phyloP scores from a whole-genome alignment of 1,139 yeast species.

The Torulaspora pretoriensis region DNA sequence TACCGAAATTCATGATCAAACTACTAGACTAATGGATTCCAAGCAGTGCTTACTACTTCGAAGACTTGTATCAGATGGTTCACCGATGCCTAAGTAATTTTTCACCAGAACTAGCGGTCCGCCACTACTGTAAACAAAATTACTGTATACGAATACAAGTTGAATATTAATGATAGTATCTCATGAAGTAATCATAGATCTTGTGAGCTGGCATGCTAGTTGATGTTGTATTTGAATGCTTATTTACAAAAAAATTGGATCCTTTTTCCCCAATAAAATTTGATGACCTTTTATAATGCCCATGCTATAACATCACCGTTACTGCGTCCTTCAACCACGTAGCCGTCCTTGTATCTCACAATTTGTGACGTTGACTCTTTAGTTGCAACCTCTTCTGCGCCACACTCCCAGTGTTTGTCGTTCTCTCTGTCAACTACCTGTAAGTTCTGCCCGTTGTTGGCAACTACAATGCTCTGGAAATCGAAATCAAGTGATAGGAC shows the following conservation, averaged over 20 bases:
- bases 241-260: slow-evolving; percentile 8
- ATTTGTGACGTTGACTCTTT: slow-evolving; percentile 37
- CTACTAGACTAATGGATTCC: not conserved
- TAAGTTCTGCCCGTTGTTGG: slow-evolving; percentile 47
- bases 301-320: slow-evolving; percentile 58
- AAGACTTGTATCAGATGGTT: not conserved
- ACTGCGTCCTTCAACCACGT: slow-evolving; percentile 56
- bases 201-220: not conserved
- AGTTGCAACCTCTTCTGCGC: slow-evolving; percentile 38
- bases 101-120: not conserved
- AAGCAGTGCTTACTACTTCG: not conserved
- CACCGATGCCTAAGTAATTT: slow-evolving; percentile 6
- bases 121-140: slow-evolving; percentile 1
- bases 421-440: slow-evolving; percentile 54
- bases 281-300: slow-evolving; percentile 40
- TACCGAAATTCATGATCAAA: slow-evolving; percentile 69
- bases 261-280: not conserved
- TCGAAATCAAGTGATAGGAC: slow-evolving; percentile 55
- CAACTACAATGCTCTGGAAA: slow-evolving; percentile 47
- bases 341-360: slow-evolving; percentile 55
- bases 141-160: slow-evolving; percentile 1
- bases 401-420: slow-evolving; percentile 51
- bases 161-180: not conserved
- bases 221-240: not conserved
- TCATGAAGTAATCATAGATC: not conserved